phyloP scores from a whole-genome alignment of 164 flowering plant species.

The Magnolia sinica region DNA sequence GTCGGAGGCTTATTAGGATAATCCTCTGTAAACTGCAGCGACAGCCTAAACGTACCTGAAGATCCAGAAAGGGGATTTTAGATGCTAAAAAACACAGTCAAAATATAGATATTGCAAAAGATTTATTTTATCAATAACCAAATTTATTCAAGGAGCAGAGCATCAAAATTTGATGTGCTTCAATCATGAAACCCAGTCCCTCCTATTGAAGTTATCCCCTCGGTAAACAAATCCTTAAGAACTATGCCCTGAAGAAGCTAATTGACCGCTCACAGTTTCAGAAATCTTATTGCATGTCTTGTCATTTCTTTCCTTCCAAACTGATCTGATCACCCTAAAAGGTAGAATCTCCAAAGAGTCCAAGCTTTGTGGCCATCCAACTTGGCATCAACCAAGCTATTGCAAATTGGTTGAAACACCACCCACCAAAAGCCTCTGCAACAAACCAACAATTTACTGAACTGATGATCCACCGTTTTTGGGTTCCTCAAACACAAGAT shows the following conservation, averaged over 20 bases:
- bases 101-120: background rate
- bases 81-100: background rate
- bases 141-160: background rate
- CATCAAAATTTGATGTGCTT: background rate
- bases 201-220: background rate
- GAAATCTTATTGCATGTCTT: too few species aligned
- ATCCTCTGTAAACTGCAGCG: constrained; percentile 35
- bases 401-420: too few species aligned
- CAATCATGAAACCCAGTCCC: background rate
- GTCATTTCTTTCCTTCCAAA: too few species aligned
- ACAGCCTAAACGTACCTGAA: constrained; percentile 36
- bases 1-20: constrained; percentile 40
- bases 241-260: background rate
- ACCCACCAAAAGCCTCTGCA: too few species aligned
- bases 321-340: too few species aligned
- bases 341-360: too few species aligned
- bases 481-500: too few species aligned
- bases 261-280: too few species aligned
- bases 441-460: too few species aligned
- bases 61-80: constrained; percentile 7
- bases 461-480: too few species aligned
- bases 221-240: background rate
- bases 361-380: too few species aligned
- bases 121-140: background rate
- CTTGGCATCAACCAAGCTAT: too few species aligned